Percentiles rank a stretch among this genome's conserved stretches.
Evolutionary conservation across 2,329 filamentous ascomycete species (phyloP).

Genomic region (Colletotrichum zoysiae): DNA sequence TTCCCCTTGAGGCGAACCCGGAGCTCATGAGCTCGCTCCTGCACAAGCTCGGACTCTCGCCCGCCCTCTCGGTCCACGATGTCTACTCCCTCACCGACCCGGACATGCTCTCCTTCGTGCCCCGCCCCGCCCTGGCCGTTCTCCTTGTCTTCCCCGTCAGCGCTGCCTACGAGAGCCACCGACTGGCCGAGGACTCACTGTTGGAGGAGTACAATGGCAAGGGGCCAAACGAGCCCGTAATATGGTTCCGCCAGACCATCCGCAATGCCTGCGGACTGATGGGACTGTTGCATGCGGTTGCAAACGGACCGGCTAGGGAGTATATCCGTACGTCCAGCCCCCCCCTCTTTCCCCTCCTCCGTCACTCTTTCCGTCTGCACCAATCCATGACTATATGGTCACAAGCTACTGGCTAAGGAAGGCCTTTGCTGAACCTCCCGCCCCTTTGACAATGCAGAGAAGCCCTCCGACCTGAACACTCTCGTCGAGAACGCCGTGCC

Average conservation of each 20-base stretch:
- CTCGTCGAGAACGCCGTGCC: constrained; percentile 79
- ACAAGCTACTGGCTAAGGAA: not conserved
- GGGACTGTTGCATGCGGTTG: constrained; percentile 84
- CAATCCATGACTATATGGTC: not conserved
- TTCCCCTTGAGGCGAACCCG: constrained; percentile 81
- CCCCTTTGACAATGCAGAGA: constrained; percentile 50
- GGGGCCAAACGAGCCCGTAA: constrained; percentile 78
- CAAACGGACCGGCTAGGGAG: constrained; percentile 78
- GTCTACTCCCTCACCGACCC: constrained; percentile 92
- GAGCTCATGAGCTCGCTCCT: constrained; percentile 88
- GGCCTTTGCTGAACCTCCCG: not conserved
- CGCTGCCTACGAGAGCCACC: constrained; percentile 81
- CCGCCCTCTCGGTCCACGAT: constrained; percentile 84
- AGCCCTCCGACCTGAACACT: constrained; percentile 68
- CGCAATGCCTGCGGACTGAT: constrained; percentile 93
- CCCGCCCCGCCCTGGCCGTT: constrained; percentile 87
- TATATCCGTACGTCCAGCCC: constrained; percentile 66
- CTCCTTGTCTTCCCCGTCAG: constrained; percentile 93
- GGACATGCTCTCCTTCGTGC: constrained; percentile 86
- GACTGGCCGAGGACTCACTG: constrained; percentile 77
- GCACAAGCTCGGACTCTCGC: constrained; percentile 85
- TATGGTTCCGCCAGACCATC: constrained; percentile 97
- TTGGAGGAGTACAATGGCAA: constrained; percentile 74
- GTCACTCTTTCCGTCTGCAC: not conserved
- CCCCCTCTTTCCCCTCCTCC: not conserved